Conservation (phyloP, 495 filamentous ascomycete genomes). For the Tuber melanosporum region DNA sequence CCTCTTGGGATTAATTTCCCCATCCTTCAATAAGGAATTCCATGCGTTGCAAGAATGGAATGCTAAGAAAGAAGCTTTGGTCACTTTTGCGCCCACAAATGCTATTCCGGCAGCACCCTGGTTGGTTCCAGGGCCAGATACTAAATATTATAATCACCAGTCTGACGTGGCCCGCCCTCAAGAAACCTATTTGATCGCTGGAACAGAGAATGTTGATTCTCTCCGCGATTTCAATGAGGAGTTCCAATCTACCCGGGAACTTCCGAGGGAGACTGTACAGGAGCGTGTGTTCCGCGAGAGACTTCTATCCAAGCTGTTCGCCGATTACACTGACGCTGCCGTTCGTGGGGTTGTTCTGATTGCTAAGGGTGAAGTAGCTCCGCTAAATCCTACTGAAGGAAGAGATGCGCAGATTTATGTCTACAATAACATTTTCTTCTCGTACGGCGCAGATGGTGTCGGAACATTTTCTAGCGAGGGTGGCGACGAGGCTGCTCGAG, state of each 20-base stretch:
- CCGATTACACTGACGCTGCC: constrained; percentile 94
- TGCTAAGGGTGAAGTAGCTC: constrained; percentile 84
- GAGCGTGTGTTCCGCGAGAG: constrained; percentile 95
- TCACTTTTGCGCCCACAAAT: constrained; percentile 91
- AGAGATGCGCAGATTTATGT: constrained; percentile 96
- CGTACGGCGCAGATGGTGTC: constrained; percentile 94
- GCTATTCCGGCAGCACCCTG: constrained; percentile 87
- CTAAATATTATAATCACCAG: constrained; percentile 61
- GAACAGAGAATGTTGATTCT: constrained; percentile 87
- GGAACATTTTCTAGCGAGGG: constrained; percentile 95
- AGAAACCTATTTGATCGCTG: constrained; percentile 82
- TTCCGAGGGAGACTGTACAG: constrained; percentile 85
- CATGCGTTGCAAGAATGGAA: constrained; percentile 69
- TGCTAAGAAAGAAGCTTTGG: constrained; percentile 74
- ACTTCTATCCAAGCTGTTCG: constrained; percentile 88
- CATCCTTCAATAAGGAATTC: constrained; percentile 71
- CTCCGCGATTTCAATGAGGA: constrained; percentile 99
- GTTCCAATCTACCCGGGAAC: constrained; percentile 90
- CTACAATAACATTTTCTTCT: constrained; percentile 99
- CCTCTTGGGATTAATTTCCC: constrained; percentile 69
- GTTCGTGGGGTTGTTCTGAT: constrained; percentile 89
- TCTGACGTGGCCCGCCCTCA: constrained; percentile 82
- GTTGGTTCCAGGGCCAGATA: constrained; percentile 65
- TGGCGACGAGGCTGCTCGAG: constrained; percentile 91
- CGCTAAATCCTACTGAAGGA: constrained; percentile 92